Conservation (phyloP, 2,329 filamentous ascomycete species). For the Colletotrichum abscissum region DNA sequence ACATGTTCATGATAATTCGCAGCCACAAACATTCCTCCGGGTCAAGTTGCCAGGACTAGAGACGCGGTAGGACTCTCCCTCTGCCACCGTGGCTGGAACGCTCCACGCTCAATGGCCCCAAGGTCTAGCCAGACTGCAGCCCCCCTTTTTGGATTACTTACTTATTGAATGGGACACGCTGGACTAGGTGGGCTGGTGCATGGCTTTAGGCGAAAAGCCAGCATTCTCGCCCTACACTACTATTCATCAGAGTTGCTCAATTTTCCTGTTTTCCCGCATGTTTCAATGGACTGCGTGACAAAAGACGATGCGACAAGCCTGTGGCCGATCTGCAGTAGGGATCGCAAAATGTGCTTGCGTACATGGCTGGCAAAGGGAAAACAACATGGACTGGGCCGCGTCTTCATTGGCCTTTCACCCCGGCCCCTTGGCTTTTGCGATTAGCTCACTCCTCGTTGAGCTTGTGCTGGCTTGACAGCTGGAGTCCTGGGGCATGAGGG, state of each 20-base stretch:
- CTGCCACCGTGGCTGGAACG: slow-evolving; percentile 12
- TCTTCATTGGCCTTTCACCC: not conserved
- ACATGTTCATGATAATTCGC: not conserved
- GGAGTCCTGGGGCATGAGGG: not conserved
- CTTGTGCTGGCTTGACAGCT: slow-evolving; percentile 6
- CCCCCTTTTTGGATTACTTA: not conserved
- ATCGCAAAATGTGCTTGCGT: slow-evolving; percentile 32
- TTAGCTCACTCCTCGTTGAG: not conserved
- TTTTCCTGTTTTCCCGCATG: slow-evolving; percentile 28
- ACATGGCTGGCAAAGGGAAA: slow-evolving; percentile 21
- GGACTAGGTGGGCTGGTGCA: not conserved
- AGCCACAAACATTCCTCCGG: not conserved
- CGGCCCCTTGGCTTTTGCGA: slow-evolving; percentile 14
- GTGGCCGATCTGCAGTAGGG: slow-evolving; percentile 28
- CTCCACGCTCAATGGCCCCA: not conserved
- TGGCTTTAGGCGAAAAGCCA: not conserved
- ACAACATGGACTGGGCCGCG: slow-evolving; percentile 4
- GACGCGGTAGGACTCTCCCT: not conserved
- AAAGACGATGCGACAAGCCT: slow-evolving; percentile 22
- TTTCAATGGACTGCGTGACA: slow-evolving; percentile 14
- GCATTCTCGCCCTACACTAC: slow-evolving; percentile 13
- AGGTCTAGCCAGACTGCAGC: not conserved
- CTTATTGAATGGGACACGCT: not conserved
- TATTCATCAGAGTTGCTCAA: not conserved
- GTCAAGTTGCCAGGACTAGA: not conserved